A percentile compares a stretch with the other conserved stretches of the same genome.
phyloP scores from a whole-genome alignment of 1,284 basidiomycete genomes.

The Ustilago xerochloae region DNA sequence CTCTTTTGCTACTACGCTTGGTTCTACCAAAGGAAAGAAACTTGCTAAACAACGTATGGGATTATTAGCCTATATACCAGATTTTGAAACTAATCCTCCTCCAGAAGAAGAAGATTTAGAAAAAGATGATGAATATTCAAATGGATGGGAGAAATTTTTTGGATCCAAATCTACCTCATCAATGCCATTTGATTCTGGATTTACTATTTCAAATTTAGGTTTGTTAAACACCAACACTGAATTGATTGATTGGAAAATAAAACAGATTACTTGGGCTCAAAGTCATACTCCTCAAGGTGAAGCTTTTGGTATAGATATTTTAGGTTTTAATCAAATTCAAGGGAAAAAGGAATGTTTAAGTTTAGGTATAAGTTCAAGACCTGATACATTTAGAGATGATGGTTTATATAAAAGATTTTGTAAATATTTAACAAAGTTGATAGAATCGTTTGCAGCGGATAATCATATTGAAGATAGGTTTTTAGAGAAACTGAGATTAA shows the following conservation, averaged over 20 bases:
- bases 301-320: slow-evolving; percentile 27
- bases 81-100: slow-evolving; percentile 12
- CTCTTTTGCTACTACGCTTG: not conserved
- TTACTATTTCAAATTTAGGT: slow-evolving; percentile 34
- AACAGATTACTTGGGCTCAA: slow-evolving; percentile 14
- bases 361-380: slow-evolving; percentile 6
- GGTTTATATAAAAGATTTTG: not conserved
- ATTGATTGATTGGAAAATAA: not conserved
- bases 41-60: slow-evolving; percentile 23
- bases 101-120: not conserved
- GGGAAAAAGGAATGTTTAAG: slow-evolving; percentile 4
- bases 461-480: no score
- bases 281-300: slow-evolving; percentile 16
- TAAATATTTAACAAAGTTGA: not conserved
- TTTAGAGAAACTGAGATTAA: no score
- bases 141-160: slow-evolving; percentile 43
- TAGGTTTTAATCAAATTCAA: slow-evolving; percentile 1
- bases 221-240: not conserved
- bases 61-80: slow-evolving; percentile 20
- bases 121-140: not conserved
- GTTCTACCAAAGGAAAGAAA: not conserved
- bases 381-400: slow-evolving; percentile 2
- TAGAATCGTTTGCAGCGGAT: not conserved
- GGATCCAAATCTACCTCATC: not conserved
- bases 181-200: slow-evolving; percentile 3